Conservation (phyloP, 176 grass and related monocot species). For the maize (Zea mays) region DNA sequence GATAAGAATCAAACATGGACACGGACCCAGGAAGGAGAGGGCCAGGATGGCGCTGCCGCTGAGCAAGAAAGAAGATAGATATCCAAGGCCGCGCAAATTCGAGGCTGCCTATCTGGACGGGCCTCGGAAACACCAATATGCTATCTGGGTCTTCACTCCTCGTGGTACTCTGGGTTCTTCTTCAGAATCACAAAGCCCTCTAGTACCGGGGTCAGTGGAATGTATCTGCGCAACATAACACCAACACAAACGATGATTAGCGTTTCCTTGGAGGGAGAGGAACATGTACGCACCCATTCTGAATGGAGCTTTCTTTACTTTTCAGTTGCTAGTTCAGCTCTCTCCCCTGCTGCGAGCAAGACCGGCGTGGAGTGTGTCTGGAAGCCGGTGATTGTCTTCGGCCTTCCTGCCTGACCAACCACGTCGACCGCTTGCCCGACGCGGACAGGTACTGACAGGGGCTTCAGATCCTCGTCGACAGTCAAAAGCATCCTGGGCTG, state of each 20-base stretch:
- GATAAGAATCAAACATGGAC: background rate
- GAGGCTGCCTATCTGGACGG: background rate
- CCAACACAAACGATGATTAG: conserved; percentile 2
- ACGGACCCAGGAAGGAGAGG: background rate
- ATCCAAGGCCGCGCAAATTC: background rate
- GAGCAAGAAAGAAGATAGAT: background rate
- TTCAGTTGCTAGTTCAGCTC: conserved; percentile 89
- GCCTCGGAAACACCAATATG: background rate
- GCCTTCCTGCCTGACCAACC: conserved; percentile 95
- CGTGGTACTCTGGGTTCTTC: conserved; percentile 89
- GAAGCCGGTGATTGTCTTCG: conserved; percentile 95
- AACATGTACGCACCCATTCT: background rate
- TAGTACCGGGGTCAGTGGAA: conserved; percentile 62
- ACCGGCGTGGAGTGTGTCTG: conserved; percentile 97
- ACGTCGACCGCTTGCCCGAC: conserved; percentile 98
- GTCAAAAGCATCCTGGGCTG: conserved; percentile 98
- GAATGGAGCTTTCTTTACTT: conserved; percentile 78
- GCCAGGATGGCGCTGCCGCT: no score
- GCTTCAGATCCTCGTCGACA: conserved; percentile 91
- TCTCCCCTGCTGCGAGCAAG: conserved; percentile 91
- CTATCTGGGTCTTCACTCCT: conserved; percentile 45
- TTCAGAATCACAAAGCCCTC: conserved; percentile 98
- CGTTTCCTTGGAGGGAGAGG: no score
- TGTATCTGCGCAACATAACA: conserved; percentile 53
- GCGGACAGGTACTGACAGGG: conserved; percentile 80